Conservation (phyloP, 345 rosid species). For the Litchi chinensis region DNA sequence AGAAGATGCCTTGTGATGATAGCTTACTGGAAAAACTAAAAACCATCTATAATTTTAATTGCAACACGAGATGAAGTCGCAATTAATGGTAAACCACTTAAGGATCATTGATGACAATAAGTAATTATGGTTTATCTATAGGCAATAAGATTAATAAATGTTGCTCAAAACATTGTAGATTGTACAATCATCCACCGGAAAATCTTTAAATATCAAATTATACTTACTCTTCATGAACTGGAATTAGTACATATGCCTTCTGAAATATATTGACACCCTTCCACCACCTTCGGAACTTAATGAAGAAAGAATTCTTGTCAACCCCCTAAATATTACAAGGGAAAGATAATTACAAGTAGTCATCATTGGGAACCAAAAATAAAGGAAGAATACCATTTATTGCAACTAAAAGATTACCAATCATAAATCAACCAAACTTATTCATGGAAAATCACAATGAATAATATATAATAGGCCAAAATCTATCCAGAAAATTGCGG, state of each 20-base stretch:
- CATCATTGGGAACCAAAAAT: constrained; percentile 10
- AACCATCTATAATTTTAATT: neutral
- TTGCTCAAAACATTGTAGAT: neutral
- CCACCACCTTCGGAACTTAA: constrained; percentile 98
- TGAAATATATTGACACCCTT: constrained; percentile 80
- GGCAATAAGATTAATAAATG: neutral
- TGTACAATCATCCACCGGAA: neutral
- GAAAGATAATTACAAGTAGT: constrained; percentile 1
- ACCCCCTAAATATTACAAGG: constrained; percentile 39
- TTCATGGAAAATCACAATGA: neutral
- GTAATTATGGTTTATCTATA: neutral
- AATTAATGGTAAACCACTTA: neutral
- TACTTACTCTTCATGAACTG: constrained; percentile 91
- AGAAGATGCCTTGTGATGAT: neutral
- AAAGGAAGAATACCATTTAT: neutral
- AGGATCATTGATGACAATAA: neutral
- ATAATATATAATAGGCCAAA: neutral
- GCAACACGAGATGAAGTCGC: neutral
- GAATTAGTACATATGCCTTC: constrained; percentile 85
- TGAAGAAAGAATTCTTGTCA: constrained; percentile 63
- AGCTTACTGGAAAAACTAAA: neutral
- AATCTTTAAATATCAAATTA: neutral
- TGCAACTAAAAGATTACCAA: constrained; percentile 5
- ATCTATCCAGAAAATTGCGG: no score
- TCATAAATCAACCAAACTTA: neutral